Base-by-base conservation (phyloP, 495 filamentous ascomycete species). In the Xylaria curta region DNA sequence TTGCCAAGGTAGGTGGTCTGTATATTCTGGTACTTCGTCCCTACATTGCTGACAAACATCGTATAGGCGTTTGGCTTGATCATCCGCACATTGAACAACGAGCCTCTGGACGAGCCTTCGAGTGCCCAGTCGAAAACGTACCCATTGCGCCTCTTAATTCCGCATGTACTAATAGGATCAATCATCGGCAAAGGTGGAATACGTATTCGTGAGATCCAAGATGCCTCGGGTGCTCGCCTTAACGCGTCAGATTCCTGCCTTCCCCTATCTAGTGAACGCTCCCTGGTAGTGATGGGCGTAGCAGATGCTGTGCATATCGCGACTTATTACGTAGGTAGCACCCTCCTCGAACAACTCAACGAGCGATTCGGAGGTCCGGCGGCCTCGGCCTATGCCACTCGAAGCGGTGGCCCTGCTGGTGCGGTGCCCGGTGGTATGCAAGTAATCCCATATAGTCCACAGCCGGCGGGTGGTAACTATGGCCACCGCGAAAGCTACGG, bases 221-320 rank as follows among this genome's bases (percentile, higher is more conserved):
- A 98, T 78, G 94, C 94, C 5, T 99, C 96, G 4, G 96, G 97
- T 60, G 95, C 96, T 58, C 92, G 97, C 68, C 91, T 99, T 28
- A 99, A 98, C 81, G 96, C 97, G 44, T 99, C 96, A 2, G 96
- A 98, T 76, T 90, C 93, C 3, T 97, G 94, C 78, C 89, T 98
- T 51, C 96, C 96, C 26, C 84, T 97, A 51, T 98, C 96, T 12
- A 96, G 93, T 53, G 96, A 99, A 83, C 92, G 96, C 58, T 98
- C 97, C 19, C 89, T 99, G n/a, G 94, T 98, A 66, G 93, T 96
- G 59, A 91, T 94, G 78, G 93, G 93, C 76, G 93, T 96, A 54
- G 93, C 93, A 64, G 93, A 96, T 84, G 95, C 96, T 49, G 96
- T 99, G 60, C 96, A 99, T 81, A 99, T 99, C 79, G 96, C 96